Evolutionary conservation across 1,139 yeast species (phyloP), one percentile per base, ranked within the genome.

Genomic region (Zhuliangozyma blackwelliae): DNA sequence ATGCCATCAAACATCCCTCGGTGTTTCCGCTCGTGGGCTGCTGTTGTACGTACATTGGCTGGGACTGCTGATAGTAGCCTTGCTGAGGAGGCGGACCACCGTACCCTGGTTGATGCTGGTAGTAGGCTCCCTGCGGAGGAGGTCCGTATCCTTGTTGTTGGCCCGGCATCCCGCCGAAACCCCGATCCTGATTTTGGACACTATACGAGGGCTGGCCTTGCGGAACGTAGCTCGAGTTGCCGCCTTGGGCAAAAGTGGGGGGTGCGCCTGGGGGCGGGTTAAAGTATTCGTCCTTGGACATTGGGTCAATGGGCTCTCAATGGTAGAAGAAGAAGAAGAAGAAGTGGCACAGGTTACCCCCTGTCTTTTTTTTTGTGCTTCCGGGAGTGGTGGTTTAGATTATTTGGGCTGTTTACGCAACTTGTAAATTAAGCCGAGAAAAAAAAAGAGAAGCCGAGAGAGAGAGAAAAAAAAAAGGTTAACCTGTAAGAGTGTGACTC

Each of bases 31-130:
- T 30, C 22, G 47, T 36, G 39, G 61, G 75, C 49, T 77, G 83
- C 40, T 63, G 71, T 51, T 79, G 85, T 10, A 80, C 86, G 45
- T 80, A 80, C 52, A 79, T 72, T 0, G 85, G 87, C 48, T 73
- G 82, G 49, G 71, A 79, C 36, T 56, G 64, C 37, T 50, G 61
- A 27, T 52, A 51, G 23, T 55, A 51, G 2, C 52, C 53, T 34
- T 53, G 59, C 28, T 44, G 61, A 16, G 42, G 52, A 37, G 60
- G 61, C 16, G 64, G 69, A 5, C 52, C 54, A 31, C 50, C 60
- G 38, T 61, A 65, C 33, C 59, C 23, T 16, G 16, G 33, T 27
- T 22, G 23, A 19, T 38, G 45, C 29, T 45, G 46, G 16, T 41
- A 38, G 23, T 38, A 39, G 10, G 35, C 40, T n/a, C 27, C 32